These are phyloP conservation scores for Dalbergia cultrata DNA, from an alignment of 306 rosid species.

Conservation along the genomic window DNA sequence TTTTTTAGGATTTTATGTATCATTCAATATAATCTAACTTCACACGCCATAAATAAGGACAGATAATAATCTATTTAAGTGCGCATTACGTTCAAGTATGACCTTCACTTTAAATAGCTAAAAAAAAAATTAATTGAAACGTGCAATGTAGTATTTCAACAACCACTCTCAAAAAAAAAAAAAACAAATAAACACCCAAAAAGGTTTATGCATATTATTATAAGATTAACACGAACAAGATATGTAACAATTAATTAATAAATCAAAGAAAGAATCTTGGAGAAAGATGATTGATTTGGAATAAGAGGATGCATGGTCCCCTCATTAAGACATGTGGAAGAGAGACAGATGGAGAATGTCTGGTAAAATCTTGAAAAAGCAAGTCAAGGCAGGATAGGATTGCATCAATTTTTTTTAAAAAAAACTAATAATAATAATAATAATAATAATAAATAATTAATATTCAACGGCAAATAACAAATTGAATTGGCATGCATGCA, in stretches of 20 bases:
- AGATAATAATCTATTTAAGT: neutral
- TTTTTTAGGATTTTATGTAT: neutral
- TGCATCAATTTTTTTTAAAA: slow-evolving; percentile 5
- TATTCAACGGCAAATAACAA: neutral
- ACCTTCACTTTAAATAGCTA: slow-evolving; percentile 21
- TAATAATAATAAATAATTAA: neutral
- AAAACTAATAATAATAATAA: neutral
- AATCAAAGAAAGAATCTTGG: neutral
- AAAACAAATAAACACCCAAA: too few species aligned
- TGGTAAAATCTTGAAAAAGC: slow-evolving; percentile 22
- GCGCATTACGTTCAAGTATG: slow-evolving; percentile 31
- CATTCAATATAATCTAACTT: slow-evolving; percentile 4
- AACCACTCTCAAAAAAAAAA: neutral
- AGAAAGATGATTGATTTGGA: neutral
- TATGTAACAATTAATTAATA: neutral
- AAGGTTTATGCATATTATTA: too few species aligned
- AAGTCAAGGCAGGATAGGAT: slow-evolving; percentile 39
- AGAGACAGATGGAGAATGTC: slow-evolving; percentile 49
- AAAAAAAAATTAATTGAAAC: slow-evolving; percentile 17
- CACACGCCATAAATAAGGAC: slow-evolving; percentile 30
- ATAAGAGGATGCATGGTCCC: slow-evolving; percentile 52
- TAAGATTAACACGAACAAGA: slow-evolving; percentile 10
- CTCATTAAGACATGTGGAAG: slow-evolving; percentile 24
- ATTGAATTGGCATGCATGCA: slow-evolving; percentile 9
- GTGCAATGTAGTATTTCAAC: neutral